phyloP scores from a whole-genome alignment of 345 rosid genomes.

The Raphanus raphanistrum region DNA sequence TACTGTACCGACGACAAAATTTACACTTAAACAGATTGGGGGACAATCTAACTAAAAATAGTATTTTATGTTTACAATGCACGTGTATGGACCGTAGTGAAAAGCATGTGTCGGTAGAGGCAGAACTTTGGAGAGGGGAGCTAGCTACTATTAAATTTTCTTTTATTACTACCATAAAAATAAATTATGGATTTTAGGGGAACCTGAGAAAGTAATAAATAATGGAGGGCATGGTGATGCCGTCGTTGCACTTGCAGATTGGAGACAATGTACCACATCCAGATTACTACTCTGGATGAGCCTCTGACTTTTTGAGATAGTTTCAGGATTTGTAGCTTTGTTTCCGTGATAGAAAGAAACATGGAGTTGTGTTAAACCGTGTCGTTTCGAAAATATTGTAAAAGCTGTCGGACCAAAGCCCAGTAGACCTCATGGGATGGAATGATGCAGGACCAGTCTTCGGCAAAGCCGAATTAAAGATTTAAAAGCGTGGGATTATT shows the following conservation, averaged over 20 bases:
- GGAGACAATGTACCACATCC: constrained; percentile 19
- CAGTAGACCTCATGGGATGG: not conserved
- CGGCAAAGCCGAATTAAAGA: too few relatives aligned
- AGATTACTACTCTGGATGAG: not conserved
- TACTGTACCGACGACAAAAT: not conserved
- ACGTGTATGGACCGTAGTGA: constrained; percentile 29
- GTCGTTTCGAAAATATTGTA: not conserved
- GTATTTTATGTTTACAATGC: not conserved
- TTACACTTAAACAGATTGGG: not conserved
- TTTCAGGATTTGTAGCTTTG: not conserved
- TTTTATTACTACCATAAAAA: not conserved
- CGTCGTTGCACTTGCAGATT: not conserved
- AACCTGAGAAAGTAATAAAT: not conserved
- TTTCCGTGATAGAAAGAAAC: not conserved
- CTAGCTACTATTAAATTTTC: not conserved
- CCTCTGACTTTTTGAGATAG: not conserved
- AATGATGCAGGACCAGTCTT: too few relatives aligned
- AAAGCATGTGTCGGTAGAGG: constrained; percentile 33
- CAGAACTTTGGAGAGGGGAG: constrained; percentile 2
- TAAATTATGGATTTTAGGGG: not conserved
- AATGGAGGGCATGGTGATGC: constrained; percentile 14
- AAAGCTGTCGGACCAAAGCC: not conserved
- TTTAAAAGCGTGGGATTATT: too few relatives aligned
- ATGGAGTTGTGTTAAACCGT: not conserved
- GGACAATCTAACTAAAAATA: not conserved